A percentile compares a stretch with the other conserved stretches of the same genome.
Evolutionary conservation across 1,139 yeast species (phyloP).

Genomic region (Geotrichum australiense): DNA sequence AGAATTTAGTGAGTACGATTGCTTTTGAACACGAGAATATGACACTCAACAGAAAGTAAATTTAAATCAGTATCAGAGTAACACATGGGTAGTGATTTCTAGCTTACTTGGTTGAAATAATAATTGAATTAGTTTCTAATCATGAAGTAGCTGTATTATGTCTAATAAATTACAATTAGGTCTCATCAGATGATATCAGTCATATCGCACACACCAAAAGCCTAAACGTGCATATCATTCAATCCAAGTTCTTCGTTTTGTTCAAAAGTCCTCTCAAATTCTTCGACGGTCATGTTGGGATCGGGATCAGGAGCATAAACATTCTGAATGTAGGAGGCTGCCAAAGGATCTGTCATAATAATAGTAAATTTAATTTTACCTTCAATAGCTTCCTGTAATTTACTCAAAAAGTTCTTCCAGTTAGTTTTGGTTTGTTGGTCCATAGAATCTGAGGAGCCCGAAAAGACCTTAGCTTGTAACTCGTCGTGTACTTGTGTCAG

Average conservation of each 20-base stretch:
- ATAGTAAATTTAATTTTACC: conserved; percentile 83
- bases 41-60: no score
- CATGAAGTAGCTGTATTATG: no score
- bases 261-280: conserved; percentile 73
- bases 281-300: conserved; percentile 90
- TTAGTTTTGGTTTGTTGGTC: conserved; percentile 63
- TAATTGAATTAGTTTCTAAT: no score
- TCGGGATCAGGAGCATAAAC: conserved; percentile 97
- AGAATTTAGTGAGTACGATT: no score
- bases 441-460: conserved; percentile 90
- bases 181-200: no score
- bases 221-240: conserved; percentile 57
- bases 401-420: conserved; percentile 75
- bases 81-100: no score
- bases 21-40: no score
- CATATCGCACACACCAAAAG: no score
- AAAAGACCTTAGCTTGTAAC: conserved; percentile 74
- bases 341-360: conserved; percentile 87
- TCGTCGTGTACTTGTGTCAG: conserved; percentile 85
- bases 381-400: conserved; percentile 70
- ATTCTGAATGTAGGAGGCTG: conserved; percentile 92
- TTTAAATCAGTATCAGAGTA: no score
- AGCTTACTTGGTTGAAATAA: no score
- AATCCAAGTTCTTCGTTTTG: conserved; percentile 92
- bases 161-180: no score